Conservation (phyloP, 129 eudicot species). For the Chrysanthemum seticuspe region DNA sequence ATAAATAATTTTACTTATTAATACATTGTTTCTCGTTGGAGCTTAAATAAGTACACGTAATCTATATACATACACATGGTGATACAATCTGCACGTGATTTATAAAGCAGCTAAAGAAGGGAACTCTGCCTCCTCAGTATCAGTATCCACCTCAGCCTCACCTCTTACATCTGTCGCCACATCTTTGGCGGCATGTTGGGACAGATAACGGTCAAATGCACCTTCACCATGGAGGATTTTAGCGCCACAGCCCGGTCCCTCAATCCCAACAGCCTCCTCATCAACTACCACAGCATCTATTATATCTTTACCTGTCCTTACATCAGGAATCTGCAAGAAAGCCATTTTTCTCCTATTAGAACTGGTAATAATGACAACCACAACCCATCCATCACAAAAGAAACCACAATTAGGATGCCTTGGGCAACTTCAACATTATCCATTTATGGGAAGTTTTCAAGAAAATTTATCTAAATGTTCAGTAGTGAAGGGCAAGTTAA, state of each 20-base stretch:
- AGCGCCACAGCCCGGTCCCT: constrained; percentile 71
- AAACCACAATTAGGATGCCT: neutral
- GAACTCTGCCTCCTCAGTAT: constrained; percentile 73
- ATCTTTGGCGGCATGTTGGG: constrained; percentile 36
- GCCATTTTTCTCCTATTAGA: neutral
- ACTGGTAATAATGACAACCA: too few species aligned
- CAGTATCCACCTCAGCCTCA: constrained; percentile 45
- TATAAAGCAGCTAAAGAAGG: constrained; percentile 89
- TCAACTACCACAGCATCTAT: constrained; percentile 90
- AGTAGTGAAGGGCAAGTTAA: neutral
- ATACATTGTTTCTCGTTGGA: constrained; percentile 24
- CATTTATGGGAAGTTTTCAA: neutral
- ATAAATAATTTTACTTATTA: constrained; percentile 26
- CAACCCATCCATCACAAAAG: too few species aligned
- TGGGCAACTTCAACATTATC: neutral
- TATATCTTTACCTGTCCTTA: constrained; percentile 73
- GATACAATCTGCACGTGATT: constrained; percentile 28
- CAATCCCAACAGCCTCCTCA: constrained; percentile 73
- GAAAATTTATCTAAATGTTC: neutral
- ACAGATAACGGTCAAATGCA: constrained; percentile 60
- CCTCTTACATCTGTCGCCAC: constrained; percentile 51
- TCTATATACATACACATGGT: constrained; percentile 35
- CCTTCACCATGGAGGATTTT: constrained; percentile 89
- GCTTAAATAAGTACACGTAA: constrained; percentile 30
- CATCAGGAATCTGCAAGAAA: constrained; percentile 90